Percentiles rank a stretch among this genome's conserved stretches.
phyloP scores from a whole-genome alignment of 129 eudicot genomes.

The Flaveria brownii region DNA sequence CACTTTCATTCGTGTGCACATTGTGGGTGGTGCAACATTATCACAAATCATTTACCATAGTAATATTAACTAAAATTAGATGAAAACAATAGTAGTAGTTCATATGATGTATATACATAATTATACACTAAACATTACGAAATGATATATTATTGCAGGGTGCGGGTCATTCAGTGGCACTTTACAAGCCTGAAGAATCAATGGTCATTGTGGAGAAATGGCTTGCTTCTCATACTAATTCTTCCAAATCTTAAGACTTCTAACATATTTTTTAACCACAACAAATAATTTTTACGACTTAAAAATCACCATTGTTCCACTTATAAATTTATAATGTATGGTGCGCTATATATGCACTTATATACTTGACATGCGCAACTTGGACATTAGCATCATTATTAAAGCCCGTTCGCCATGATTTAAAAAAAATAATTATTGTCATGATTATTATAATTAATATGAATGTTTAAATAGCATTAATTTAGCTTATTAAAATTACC shows the following conservation, averaged over 20 bases:
- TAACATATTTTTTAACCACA: background rate
- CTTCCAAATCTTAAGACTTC: background rate
- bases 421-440: too few relatives aligned
- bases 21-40: too few relatives aligned
- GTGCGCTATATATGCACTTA: too few relatives aligned
- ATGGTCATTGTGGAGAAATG: slow-evolving; percentile 28
- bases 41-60: background rate
- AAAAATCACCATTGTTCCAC: background rate
- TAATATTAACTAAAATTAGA: background rate
- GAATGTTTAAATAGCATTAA: too few relatives aligned
- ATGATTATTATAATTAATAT: too few relatives aligned
- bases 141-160: slow-evolving; percentile 23
- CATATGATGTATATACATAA: background rate
- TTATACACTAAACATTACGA: background rate
- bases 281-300: background rate
- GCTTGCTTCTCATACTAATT: slow-evolving; percentile 38
- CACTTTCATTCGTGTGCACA: too few relatives aligned
- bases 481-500: too few relatives aligned
- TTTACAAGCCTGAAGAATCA: slow-evolving; percentile 39
- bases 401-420: too few relatives aligned
- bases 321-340: too few relatives aligned
- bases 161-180: slow-evolving; percentile 33
- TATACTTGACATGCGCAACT: too few relatives aligned
- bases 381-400: too few relatives aligned
- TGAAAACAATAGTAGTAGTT: background rate